Evolutionary conservation across 2,329 filamentous ascomycete species (phyloP), one percentile per base, ranked within the genome.

Genomic region (Penicillium sp.): DNA sequence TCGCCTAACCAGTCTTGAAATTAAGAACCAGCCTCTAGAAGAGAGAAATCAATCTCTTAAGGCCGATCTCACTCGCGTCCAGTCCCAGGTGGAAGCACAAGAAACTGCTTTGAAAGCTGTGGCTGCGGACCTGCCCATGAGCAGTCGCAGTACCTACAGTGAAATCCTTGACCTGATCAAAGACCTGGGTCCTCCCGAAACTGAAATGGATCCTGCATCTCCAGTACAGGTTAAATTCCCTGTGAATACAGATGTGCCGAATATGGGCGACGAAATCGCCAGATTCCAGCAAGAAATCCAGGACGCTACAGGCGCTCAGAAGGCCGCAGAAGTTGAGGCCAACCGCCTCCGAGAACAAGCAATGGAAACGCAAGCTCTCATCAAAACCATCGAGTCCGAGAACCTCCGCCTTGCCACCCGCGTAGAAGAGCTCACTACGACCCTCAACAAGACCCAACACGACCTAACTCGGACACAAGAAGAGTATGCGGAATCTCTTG

Each of bases 81-180:
- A 72, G 48, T 68, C 71, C 2, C 71, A 75, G 47, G 64, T 73
- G 22, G 67, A 67, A 31, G 69, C 72, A 2, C 73, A 75, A 49
- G 66, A 69, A 49, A 73, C 69, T 49, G 72, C 72, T 1, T 58
- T 77, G 12, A 73, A 73, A 31, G 67, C 66, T 6, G 67, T 73
- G 31, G 74, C 73, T 12, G 68, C 66, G 8, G 71, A 75, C 33
- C 57, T 75, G 3, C 71, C 73, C 5, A 56, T 69, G 5, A 67
- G 60, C 3, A 64, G 64, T 6, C 68, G 68, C 23, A 74, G 69
- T 54, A 69, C 71, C 6, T 76, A 73, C 53, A 68, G 63, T 23
- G 72, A 77, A 41, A 72, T 77, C n/a, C 60, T 76, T 2, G 71
- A 74, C 25, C 48, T 70, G 41, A 72, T 75, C 45, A 73, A 73